A percentile compares a stretch with the other conserved stretches of the same genome.
phyloP scores from a whole-genome alignment of 2,329 filamentous ascomycete species.

The Colletotrichum agaves region DNA sequence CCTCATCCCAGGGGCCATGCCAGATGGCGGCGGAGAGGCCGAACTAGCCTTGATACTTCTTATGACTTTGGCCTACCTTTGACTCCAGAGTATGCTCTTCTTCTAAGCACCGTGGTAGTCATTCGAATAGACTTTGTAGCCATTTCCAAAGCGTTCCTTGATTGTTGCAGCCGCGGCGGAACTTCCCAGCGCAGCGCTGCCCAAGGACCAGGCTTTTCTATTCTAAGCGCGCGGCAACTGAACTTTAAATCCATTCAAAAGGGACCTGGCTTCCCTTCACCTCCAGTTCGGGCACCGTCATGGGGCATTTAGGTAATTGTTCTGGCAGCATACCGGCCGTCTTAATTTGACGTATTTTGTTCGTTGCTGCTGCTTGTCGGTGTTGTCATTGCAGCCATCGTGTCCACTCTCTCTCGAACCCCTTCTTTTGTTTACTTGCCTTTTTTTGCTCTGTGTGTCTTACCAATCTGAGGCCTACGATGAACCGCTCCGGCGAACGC shows the following conservation, averaged over 20 bases:
- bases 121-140: slow-evolving; percentile 27
- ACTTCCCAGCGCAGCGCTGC: background rate
- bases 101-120: background rate
- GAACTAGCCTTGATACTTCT: slow-evolving; percentile 24
- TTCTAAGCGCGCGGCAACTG: background rate
- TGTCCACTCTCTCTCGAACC: slow-evolving; percentile 5
- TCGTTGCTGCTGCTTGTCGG: background rate
- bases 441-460: background rate
- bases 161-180: slow-evolving; percentile 27
- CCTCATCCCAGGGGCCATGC: slow-evolving; percentile 8
- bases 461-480: background rate
- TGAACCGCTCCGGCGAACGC: slow-evolving; percentile 15
- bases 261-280: background rate
- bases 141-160: slow-evolving; percentile 15
- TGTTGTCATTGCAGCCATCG: background rate
- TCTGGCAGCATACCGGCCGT: slow-evolving; percentile 29
- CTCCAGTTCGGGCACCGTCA: too few relatives aligned
- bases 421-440: background rate
- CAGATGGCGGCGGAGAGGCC: slow-evolving; percentile 21
- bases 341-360: background rate
- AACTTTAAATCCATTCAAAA: slow-evolving; percentile 15
- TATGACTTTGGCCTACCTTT: too few relatives aligned
- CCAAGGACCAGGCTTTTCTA: background rate
- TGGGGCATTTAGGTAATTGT: slow-evolving; percentile 16
- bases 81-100: background rate